phyloP scores from a whole-genome alignment of 2,329 filamentous ascomycete species.

The Scedosporium apiospermum region DNA sequence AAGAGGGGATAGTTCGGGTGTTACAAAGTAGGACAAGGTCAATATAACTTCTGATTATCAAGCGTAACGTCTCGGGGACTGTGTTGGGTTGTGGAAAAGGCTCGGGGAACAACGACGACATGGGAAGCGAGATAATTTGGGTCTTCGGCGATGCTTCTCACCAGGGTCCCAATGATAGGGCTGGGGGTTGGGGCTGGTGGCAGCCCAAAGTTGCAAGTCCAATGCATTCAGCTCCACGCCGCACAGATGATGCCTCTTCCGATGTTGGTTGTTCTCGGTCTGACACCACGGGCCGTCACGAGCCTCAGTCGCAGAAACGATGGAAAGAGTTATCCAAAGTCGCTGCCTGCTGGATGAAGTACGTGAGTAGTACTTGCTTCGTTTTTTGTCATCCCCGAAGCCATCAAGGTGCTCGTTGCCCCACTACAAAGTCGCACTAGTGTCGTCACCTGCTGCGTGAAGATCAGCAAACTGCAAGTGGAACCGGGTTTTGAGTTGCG shows the following conservation, averaged over 20 bases:
- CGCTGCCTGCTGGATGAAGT: no score
- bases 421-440: not conserved
- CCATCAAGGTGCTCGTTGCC: conserved; percentile 3
- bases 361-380: not conserved
- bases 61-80: not conserved
- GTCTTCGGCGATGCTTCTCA: no score
- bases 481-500: not conserved
- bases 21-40: not conserved
- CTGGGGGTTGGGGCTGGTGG: no score
- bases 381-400: not conserved
- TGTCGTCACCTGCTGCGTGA: not conserved
- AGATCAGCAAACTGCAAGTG: not conserved
- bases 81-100: not conserved
- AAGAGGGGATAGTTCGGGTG: not conserved
- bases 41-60: not conserved
- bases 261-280: no score
- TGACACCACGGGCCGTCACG: no score
- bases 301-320: no score
- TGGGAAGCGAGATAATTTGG: not conserved
- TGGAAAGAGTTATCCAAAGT: no score
- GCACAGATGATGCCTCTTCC: no score
- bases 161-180: no score
- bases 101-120: not conserved
- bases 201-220: no score
- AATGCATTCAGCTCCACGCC: no score